A percentile compares a stretch with the other conserved stretches of the same genome.
phyloP scores from a whole-genome alignment of 805 yeast species.

The Zygotorulaspora danielsina region DNA sequence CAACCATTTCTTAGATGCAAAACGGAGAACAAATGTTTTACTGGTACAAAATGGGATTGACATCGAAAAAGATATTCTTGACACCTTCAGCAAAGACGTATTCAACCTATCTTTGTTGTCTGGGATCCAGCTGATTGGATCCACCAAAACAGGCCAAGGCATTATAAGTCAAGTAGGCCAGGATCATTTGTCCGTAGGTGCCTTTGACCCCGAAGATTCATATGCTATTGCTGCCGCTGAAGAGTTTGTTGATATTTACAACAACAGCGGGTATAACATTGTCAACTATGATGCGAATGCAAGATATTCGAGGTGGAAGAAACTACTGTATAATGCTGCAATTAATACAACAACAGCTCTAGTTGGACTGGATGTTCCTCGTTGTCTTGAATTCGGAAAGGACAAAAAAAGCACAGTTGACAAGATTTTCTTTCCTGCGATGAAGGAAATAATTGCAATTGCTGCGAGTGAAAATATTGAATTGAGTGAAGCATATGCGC shows the following conservation, averaged over 20 bases:
- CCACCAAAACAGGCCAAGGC: conserved; percentile 48
- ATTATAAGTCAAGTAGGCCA: conserved; percentile 46
- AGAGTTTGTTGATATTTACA: conserved; percentile 41
- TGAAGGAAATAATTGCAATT: conserved; percentile 56
- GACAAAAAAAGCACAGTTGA: conserved; percentile 34
- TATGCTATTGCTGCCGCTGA: conserved; percentile 37
- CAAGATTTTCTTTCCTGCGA: conserved; percentile 46
- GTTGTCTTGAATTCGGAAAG: conserved; percentile 43
- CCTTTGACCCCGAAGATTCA: conserved; percentile 41
- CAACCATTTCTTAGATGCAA: conserved; percentile 16
- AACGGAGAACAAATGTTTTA: conserved; percentile 43
- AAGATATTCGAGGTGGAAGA: conserved; percentile 53
- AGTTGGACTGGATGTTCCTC: conserved; percentile 52
- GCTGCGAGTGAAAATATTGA: conserved; percentile 59
- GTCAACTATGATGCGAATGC: conserved; percentile 43
- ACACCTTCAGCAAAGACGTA: conserved; percentile 40
- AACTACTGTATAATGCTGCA: conserved; percentile 62
- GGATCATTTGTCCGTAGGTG: conserved; percentile 50
- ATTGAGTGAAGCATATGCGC: conserved; percentile 45
- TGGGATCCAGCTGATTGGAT: conserved; percentile 61
- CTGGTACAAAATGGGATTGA: conserved; percentile 68
- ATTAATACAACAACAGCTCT: conserved; percentile 58
- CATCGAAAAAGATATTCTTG: conserved; percentile 52
- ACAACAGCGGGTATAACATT: conserved; percentile 39
- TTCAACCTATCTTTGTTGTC: conserved; percentile 41